Evolutionary conservation across 768 basidiomycete genomes (phyloP).

Genomic region (Hemileccinum rubropunctum): DNA sequence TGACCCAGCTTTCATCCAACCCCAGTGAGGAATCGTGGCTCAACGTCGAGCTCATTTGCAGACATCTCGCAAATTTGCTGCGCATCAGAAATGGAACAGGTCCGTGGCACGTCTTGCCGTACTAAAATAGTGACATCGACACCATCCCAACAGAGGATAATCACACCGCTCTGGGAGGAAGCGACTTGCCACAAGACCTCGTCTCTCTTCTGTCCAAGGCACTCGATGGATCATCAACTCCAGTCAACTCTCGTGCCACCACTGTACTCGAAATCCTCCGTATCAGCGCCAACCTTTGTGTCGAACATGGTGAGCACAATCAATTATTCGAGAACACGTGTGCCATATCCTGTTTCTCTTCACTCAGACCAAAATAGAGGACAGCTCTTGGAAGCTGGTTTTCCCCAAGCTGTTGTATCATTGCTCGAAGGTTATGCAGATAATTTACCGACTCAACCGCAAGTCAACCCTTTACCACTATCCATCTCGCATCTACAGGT

Average conservation of each 20-base stretch:
- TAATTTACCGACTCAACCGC: slow-evolving; percentile 37
- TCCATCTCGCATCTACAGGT: slow-evolving; percentile 65
- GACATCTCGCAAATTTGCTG: slow-evolving; percentile 59
- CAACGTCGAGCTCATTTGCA: slow-evolving; percentile 49
- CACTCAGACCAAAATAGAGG: slow-evolving; percentile 70
- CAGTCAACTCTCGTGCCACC: slow-evolving; percentile 43
- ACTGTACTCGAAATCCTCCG: slow-evolving; percentile 69
- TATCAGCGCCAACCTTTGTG: slow-evolving; percentile 79
- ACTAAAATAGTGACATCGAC: slow-evolving; percentile 11
- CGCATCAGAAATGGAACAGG: slow-evolving; percentile 54
- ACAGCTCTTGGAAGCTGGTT: slow-evolving; percentile 63
- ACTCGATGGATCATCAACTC: slow-evolving; percentile 46
- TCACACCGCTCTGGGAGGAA: slow-evolving; percentile 65
- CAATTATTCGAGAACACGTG: not conserved
- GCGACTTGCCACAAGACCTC: slow-evolving; percentile 62
- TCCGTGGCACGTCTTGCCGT: slow-evolving; percentile 23
- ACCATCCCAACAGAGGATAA: slow-evolving; percentile 52
- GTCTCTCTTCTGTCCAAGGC: slow-evolving; percentile 58
- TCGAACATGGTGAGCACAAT: slow-evolving; percentile 66
- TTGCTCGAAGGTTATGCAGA: slow-evolving; percentile 65
- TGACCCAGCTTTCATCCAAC: slow-evolving; percentile 32
- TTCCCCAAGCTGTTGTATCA: slow-evolving; percentile 64
- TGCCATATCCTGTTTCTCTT: slow-evolving; percentile 3
- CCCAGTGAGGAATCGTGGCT: slow-evolving; percentile 43
- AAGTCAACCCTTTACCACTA: slow-evolving; percentile 47